Base-by-base conservation (phyloP, 352 stramenopile species). In the Achlya hypogyna region DNA sequence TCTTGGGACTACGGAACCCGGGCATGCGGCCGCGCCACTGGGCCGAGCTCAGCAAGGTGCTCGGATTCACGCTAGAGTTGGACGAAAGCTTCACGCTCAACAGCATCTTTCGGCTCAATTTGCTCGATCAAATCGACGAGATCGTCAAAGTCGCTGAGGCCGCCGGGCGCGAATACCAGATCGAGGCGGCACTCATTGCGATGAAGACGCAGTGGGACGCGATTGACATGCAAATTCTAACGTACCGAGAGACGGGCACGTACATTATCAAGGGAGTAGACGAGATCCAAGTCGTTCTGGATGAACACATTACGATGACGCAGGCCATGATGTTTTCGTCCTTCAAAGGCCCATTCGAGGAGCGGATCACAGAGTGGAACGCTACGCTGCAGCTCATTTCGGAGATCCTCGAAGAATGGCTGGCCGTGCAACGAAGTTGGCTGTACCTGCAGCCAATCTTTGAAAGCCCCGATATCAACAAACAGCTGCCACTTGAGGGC, bases 401-500 rank as follows among this genome's bases (percentile, higher is more conserved):
- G 6, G 94, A 98, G 54, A 87, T 98, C 0, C 53, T 98, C 10
- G 94, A 98, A 67, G 93, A 98, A 65, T 98, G 93, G 92, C 71
- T 98, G 4, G 86, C 82, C 1, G 91, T 98, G n/a, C 94, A 98
- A 68, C 82, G 93, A 10, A 97, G 93, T 56, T 98, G 94, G 94
- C 69, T 98, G 25, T 98, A 98, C 60, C 69, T 98, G 49, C 91
- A 98, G 69, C 94, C 94, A 1, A 98, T 98, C 62, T 98, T 98
- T 54, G 93, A 98, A 63, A 97, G 88, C 0, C 83, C 89, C 0
- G 93, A 98, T 65, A 98, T 98, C 70, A 98, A 97, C 74, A 98
- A 98, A 71, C 94, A 98, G 67, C 83, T 98, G 5, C 93, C 94
- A 0, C 78, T 87, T 0, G 94, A 98, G 69, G 92, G 90, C 8